Base-by-base conservation (phyloP, 2,329 filamentous ascomycete genomes). In the Elsinoe fawcettii region DNA sequence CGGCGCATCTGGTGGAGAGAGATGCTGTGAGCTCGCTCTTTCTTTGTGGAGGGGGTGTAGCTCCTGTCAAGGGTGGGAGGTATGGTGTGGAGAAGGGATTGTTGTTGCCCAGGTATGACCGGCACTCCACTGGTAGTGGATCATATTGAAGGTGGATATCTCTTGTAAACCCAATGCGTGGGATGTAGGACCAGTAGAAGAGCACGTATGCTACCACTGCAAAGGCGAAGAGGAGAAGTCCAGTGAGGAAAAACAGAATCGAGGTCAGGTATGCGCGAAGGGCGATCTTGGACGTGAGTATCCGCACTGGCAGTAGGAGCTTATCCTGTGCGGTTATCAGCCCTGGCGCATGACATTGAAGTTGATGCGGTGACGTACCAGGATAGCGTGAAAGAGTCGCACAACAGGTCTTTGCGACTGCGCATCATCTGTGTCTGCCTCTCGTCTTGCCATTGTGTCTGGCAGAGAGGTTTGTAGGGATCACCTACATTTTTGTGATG, bases 111-210 rank as follows among this genome's bases (percentile, higher is more conserved):
- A 56, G 54, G 27, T 56, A 47, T 2, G 54, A 32, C 11, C 54
- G 23, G 32, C 54, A 56, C 41, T 56, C 54, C 12, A 47, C 20
- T 9, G 54, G 54, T 32, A 56, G 6, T 8, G 75, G 78, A 73
- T 81, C 80, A 70, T 83, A 88, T 69, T 87, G 83, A 18, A 88
- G 72, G 71, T 87, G 81, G 6, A 88, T 75, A 4, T 77, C 74
- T n/a, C 80, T 76, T 60, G 78, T 73, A 60, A 87, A 76, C 56
- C 82, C 81, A 62, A 85, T 80, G 55, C 81, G 78, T 0, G 86
- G 86, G 20, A 89, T 80, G 71, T 84, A 87, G 60, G 77, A 79
- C 69, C 79, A 77, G 73, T 88, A 88, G 72, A 89, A 88, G 16
- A 84, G 71, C 34, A 75, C 74, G 67, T 88, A 88, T 32, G 83